A percentile compares a stretch with the other conserved stretches of the same genome.
Evolutionary conservation across 805 yeast species (phyloP).

Genomic region (Lachancea sp.): DNA sequence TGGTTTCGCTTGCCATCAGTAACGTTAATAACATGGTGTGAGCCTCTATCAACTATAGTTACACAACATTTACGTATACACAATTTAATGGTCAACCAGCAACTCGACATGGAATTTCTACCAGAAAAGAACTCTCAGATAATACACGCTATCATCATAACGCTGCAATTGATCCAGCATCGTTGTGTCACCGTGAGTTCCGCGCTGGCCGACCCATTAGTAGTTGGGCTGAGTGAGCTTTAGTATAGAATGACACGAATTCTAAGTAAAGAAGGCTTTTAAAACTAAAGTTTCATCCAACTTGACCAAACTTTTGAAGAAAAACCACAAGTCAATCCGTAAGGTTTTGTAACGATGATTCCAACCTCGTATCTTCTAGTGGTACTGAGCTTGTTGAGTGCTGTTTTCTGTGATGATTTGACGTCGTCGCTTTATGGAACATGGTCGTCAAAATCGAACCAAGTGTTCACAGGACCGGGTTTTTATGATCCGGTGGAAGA

Average conservation of each 20-base stretch:
- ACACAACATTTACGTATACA: neutral
- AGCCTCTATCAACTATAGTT: neutral
- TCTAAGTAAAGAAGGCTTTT: neutral
- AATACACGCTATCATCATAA: too few relatives aligned
- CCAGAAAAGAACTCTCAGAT: too few relatives aligned
- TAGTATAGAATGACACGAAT: neutral
- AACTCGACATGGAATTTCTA: neutral
- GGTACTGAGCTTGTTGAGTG: conserved; percentile 4
- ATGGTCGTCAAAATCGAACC: conserved; percentile 89
- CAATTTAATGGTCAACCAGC: neutral
- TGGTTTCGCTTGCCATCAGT: conserved; percentile 18
- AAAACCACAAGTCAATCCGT: neutral
- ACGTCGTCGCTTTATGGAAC: conserved; percentile 62
- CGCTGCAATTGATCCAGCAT: too few relatives aligned
- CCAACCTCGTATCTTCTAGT: neutral
- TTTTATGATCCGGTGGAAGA: conserved; percentile 96
- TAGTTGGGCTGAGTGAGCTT: too few relatives aligned
- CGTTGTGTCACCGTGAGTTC: too few relatives aligned
- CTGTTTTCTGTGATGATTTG: conserved; percentile 8
- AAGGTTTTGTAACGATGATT: neutral
- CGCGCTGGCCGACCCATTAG: too few relatives aligned
- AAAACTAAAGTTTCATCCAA: conserved; percentile 2
- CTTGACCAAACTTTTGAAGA: neutral
- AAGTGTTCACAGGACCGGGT: conserved; percentile 95
- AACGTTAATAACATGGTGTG: conserved; percentile 10